Evolutionary conservation across 2,329 filamentous ascomycete species (phyloP), one percentile per base, ranked within the genome.

Genomic region (Lasiodiplodia sp.): DNA sequence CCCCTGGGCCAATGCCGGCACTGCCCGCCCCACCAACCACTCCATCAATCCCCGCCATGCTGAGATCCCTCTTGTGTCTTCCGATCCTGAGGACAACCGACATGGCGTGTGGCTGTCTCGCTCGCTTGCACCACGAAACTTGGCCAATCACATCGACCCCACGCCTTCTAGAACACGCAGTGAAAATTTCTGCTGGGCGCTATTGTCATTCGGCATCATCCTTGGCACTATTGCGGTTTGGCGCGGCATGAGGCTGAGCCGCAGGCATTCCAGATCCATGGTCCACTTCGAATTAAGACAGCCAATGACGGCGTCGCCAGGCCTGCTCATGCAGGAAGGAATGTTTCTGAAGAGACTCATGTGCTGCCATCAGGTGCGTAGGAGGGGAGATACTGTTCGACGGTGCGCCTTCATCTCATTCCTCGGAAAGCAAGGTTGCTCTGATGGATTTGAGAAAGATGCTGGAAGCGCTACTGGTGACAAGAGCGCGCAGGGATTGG

Each of bases 231-330:
- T 28, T 28, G 28, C 28, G 25, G 18, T 12, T 52, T 8, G 60
- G 60, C 31, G 40, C 44, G 60, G 60, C 44, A 25, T 64, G 60
- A 52, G 60, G 60, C 60, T 64, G 23, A 52, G 44, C 47, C 44
- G 47, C 60, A 64, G 3, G 11, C 47, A 47, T 52, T 64, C 60
- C 31, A 64, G 60, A 64, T 64, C 60, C 60, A 64, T 12, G 60
- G 60, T 52, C 60, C 44, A 52, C 40, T 14, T 7, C 18, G 44
- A 47, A 21, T 23, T 63, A 21, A 10, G 18, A 37, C 28, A 49
- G 12, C 23, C 28, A 49, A 16, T 28, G n/a, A 47, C 31, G 23
- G 44, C 44, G 12, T 21, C 44, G 44, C 12, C 28, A 16, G n/a
- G 44, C 12, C 47, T 8, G 21, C 6, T 34, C 31, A 3, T 34